Evolutionary conservation across 805 yeast species (phyloP).

Genomic region (Komagataella pseudopastoris): DNA sequence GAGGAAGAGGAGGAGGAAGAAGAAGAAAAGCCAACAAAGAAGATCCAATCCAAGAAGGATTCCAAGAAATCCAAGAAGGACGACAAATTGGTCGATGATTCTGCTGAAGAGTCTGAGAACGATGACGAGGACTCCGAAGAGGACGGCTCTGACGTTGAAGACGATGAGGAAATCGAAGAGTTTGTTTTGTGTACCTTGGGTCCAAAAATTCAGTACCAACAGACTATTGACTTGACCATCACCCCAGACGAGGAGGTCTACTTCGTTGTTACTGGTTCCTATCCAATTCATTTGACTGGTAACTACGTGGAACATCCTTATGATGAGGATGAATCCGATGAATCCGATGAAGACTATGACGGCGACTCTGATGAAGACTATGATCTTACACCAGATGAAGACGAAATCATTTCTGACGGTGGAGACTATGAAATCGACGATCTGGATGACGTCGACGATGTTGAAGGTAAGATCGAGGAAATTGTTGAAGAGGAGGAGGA

Average conservation of each 20-base stretch:
- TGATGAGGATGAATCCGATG: conserved; percentile 43
- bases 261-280: conserved; percentile 93
- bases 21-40: conserved; percentile 19
- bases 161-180: conserved; percentile 72
- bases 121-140: conserved; percentile 42
- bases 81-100: conserved; percentile 18
- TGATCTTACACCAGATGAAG: conserved; percentile 68
- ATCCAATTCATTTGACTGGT: conserved; percentile 85
- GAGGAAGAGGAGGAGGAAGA: conserved; percentile 19
- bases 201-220: conserved; percentile 79
- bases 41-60: conserved; percentile 6
- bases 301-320: conserved; percentile 94
- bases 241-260: conserved; percentile 88
- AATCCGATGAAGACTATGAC: conserved; percentile 35
- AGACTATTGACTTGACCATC: conserved; percentile 79
- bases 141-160: conserved; percentile 44
- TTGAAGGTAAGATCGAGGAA: conserved; percentile 64
- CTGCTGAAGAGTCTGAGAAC: conserved; percentile 30
- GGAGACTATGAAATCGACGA: conserved; percentile 47
- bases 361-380: conserved; percentile 40
- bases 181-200: conserved; percentile 80
- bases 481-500: conserved; percentile 50
- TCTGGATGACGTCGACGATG: conserved; percentile 55
- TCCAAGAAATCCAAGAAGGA: conserved; percentile 10
- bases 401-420: conserved; percentile 33